Conservation (phyloP, 441 rosid species). For the Pelargonium citronellum region DNA sequence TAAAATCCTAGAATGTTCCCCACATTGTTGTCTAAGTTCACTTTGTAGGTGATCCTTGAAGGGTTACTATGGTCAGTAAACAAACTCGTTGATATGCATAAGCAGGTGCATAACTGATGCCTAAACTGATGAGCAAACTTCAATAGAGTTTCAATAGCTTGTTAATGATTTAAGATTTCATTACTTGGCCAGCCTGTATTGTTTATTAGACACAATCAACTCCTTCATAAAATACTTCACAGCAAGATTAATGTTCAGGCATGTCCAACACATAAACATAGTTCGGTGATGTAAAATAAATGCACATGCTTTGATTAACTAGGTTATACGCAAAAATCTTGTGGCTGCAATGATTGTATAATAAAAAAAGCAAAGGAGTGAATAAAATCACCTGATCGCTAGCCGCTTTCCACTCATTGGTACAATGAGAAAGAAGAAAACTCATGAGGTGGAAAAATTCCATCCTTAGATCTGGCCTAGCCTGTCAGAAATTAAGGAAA, state of each 20-base stretch:
- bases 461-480: slow-evolving; percentile 70
- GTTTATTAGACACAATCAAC: background rate
- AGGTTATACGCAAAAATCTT: background rate
- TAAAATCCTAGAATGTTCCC: slow-evolving; percentile 4
- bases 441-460: slow-evolving; percentile 75
- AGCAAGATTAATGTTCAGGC: background rate
- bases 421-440: slow-evolving; percentile 73
- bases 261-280: slow-evolving; percentile 4
- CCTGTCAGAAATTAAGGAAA: slow-evolving; percentile 35
- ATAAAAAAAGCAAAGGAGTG: background rate
- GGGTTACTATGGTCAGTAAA: background rate
- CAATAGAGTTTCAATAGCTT: background rate
- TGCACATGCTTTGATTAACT: background rate
- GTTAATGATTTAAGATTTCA: background rate
- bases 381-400: slow-evolving; percentile 48
- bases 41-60: background rate
- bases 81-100: background rate
- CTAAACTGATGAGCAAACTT: background rate
- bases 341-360: background rate
- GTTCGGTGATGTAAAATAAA: background rate
- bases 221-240: background rate
- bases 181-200: background rate
- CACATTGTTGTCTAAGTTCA: background rate
- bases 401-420: slow-evolving; percentile 62
- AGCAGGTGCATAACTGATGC: background rate